Evolutionary conservation across 2,329 filamentous ascomycete genomes (phyloP).

Genomic region (Monosporascus ibericus): DNA sequence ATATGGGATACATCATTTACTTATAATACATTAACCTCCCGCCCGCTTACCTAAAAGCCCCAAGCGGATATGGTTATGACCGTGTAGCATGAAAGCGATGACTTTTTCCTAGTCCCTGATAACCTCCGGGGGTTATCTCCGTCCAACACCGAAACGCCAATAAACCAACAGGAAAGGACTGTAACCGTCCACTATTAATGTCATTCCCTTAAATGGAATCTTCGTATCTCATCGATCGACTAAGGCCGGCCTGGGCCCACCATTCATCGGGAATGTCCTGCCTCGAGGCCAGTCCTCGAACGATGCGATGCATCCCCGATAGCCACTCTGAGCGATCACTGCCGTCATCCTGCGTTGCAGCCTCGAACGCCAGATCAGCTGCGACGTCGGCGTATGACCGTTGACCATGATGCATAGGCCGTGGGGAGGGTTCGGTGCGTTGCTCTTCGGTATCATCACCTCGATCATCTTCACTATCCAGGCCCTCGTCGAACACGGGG

Average conservation of each 20-base stretch:
- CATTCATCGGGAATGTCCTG: constrained; percentile 77
- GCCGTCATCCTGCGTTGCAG: constrained; percentile 29
- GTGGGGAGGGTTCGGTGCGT: constrained; percentile 4
- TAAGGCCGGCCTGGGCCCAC: constrained; percentile 69
- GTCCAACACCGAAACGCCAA: not conserved
- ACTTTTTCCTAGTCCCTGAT: not conserved
- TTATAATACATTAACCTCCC: not conserved
- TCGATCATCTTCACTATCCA: constrained; percentile 37
- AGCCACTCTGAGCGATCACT: constrained; percentile 34
- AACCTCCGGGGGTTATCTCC: too few species aligned
- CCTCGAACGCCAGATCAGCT: constrained; percentile 21
- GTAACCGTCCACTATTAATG: not conserved
- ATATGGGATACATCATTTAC: not conserved
- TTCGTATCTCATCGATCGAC: constrained; percentile 46
- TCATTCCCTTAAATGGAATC: constrained; percentile 16
- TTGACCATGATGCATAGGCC: constrained; percentile 5
- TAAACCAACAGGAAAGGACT: too few species aligned
- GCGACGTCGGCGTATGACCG: constrained; percentile 41
- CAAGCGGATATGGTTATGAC: too few species aligned
- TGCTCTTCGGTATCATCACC: constrained; percentile 29
- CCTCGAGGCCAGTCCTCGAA: constrained; percentile 62
- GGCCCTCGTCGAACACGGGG: constrained; percentile 47
- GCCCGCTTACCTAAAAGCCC: not conserved
- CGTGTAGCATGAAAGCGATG: too few species aligned
- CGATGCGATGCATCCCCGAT: constrained; percentile 64